Conservation (phyloP, 352 stramenopile species). For the Stramenopiles sp. region DNA sequence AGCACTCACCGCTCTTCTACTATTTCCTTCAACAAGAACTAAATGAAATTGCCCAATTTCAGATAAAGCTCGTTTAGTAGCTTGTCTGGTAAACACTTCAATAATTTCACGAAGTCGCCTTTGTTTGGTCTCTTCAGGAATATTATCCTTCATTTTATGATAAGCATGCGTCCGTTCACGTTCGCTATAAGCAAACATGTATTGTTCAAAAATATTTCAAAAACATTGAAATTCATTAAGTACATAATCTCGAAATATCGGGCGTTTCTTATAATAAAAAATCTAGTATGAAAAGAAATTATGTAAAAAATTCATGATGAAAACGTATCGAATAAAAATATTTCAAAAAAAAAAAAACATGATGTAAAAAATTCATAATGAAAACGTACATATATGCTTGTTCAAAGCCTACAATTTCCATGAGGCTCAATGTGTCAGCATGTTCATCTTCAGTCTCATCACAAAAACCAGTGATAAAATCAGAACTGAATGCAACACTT, state of each 20-base stretch:
- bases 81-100: constrained; percentile 46
- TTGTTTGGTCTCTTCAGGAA: constrained; percentile 62
- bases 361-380: too few species aligned
- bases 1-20: background rate
- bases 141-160: constrained; percentile 70
- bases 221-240: too few species aligned
- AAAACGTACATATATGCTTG: too few species aligned
- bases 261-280: too few species aligned
- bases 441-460: constrained; percentile 90
- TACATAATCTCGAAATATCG: too few species aligned
- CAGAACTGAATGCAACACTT: constrained; percentile 23
- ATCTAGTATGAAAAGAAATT: constrained; percentile 8
- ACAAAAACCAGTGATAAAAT: constrained; percentile 63
- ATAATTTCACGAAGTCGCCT: constrained; percentile 77
- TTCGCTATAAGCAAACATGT: constrained; percentile 17
- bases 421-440: constrained; percentile 42
- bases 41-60: constrained; percentile 9
- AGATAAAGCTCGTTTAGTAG: constrained; percentile 14
- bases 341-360: too few species aligned
- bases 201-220: too few species aligned
- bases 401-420: constrained; percentile 54
- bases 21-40: constrained; percentile 12
- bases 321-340: too few species aligned
- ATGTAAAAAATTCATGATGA: too few species aligned
- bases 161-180: constrained; percentile 50